Conservation (phyloP, 441 rosid genomes). For the Erodium chrysanthum region DNA sequence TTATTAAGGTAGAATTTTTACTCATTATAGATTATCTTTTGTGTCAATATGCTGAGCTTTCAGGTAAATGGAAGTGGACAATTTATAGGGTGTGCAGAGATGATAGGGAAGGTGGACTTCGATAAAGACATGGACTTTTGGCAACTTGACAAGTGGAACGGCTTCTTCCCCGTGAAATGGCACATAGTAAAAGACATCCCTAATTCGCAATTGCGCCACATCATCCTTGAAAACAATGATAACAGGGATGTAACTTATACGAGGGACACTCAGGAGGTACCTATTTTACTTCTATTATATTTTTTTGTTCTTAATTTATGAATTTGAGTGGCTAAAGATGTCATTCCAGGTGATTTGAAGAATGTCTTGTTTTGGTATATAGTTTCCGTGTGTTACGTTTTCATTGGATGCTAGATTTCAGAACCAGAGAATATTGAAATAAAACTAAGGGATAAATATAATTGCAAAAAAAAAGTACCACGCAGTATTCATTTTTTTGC, state of each 20-base stretch:
- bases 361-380: too few relatives aligned
- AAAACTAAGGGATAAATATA: too few relatives aligned
- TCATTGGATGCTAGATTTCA: too few relatives aligned
- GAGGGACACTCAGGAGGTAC: slow-evolving; percentile 55
- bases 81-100: slow-evolving; percentile 57
- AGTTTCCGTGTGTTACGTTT: too few relatives aligned
- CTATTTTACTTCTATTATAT: neutral
- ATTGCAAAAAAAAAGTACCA: too few relatives aligned
- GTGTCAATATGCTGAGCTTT: neutral
- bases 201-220: slow-evolving; percentile 39
- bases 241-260: slow-evolving; percentile 43
- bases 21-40: neutral
- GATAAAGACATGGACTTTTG: slow-evolving; percentile 49
- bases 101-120: slow-evolving; percentile 49
- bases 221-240: slow-evolving; percentile 45
- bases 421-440: too few relatives aligned
- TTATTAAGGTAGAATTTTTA: too few relatives aligned
- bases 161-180: slow-evolving; percentile 51
- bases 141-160: slow-evolving; percentile 57
- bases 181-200: slow-evolving; percentile 48
- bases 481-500: too few relatives aligned
- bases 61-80: slow-evolving; percentile 62
- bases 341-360: too few relatives aligned
- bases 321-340: too few relatives aligned
- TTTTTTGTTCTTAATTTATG: too few relatives aligned